Conservation (phyloP, 2,329 filamentous ascomycete species). For the Aspergillus niger region DNA sequence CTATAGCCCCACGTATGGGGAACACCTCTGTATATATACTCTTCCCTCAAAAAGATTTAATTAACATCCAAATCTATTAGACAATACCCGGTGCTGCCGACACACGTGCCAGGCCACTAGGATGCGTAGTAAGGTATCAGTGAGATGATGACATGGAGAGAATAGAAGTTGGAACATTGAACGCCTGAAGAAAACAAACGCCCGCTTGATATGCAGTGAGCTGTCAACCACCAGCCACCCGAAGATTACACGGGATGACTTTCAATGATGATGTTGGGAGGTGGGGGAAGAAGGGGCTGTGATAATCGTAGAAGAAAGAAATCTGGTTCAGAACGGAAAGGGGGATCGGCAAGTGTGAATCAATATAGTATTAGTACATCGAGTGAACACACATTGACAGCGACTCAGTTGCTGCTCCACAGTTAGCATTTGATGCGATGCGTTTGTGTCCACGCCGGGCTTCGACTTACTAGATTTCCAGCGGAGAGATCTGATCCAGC, state of each 20-base stretch:
- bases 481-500: constrained; percentile 89
- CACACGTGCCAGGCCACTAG: background rate
- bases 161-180: background rate
- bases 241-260: constrained; percentile 7
- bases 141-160: background rate
- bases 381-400: background rate
- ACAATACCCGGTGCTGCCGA: background rate
- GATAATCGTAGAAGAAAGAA: no score
- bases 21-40: background rate
- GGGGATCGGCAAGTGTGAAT: background rate
- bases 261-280: constrained; percentile 1
- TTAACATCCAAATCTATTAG: background rate
- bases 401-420: constrained; percentile 32
- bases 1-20: background rate
- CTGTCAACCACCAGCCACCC: background rate
- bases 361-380: background rate
- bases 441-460: background rate
- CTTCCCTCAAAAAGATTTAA: background rate
- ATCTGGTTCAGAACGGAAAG: background rate
- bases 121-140: background rate
- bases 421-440: constrained; percentile 19
- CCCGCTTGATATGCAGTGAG: constrained; percentile 16
- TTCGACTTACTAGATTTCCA: constrained; percentile 77
- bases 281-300: no score
- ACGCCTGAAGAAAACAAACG: constrained; percentile 7